Base-by-base conservation (phyloP, 2,329 filamentous ascomycete genomes). In the Ophiobolus disseminans region DNA sequence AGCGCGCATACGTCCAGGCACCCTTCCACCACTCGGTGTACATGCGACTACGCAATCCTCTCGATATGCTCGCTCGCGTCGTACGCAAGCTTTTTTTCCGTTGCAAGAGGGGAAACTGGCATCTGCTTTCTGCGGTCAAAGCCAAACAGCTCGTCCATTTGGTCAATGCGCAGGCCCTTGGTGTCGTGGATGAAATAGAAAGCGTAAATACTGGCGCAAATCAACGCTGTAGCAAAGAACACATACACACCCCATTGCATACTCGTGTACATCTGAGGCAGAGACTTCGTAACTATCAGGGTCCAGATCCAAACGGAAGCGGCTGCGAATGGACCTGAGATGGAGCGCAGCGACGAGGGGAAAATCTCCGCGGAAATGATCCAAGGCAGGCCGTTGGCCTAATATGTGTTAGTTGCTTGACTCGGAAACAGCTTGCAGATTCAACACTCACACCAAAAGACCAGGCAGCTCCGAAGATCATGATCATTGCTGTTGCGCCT, bases 281-380 rank as follows among this genome's bases (percentile, higher is more conserved):
- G 51, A 0, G 72, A 67, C 31, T 75, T 73, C 1, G 74, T 76
- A 3, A 75, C 68, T 3, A 73, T 61, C 41, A 71, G 73, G 2
- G 72, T 73, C 69, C 70, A 73, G 4, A 73, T 67, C 69, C 71
- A 73, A 9, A 72, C 69, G 11, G 57, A 66, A 52, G 70, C 70
- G 3, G 63, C 69, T 3, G 67, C 69, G 49, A 65, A 75, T 0
- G 73, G 69, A 11, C 73, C 72, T 1, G 70, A 73, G 35, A 77
- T 65, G 14, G 66, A 70, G 5, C 74, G 63, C 14, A 76, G 57
- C 1, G 68, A 68, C 3, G 65, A 63, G 0, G 75, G 74, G 55
- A 77, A 76, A 19, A 76, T 77, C 53, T 77, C 75, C 2, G 74
- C 66, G 1, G 70, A 73, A n/a, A 76, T 72, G 50, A 77, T 76